Percentiles rank a stretch among this genome's conserved stretches.
phyloP scores from a whole-genome alignment of 2,329 filamentous ascomycete species.

The Cryphonectria parasitica region DNA sequence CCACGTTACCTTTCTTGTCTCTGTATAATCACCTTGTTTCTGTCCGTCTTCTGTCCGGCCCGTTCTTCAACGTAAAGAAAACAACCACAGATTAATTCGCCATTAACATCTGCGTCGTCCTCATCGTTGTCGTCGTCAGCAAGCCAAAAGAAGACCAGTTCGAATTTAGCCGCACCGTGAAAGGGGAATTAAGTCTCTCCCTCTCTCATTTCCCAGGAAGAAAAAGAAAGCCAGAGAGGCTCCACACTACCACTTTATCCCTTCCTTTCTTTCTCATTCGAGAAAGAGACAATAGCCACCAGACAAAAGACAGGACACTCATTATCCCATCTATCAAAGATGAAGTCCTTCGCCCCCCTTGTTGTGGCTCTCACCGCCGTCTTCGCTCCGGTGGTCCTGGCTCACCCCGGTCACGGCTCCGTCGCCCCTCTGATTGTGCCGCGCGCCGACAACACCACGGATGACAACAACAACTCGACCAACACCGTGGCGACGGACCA shows the following conservation, averaged over 20 bases:
- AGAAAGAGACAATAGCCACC: background rate
- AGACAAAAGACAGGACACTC: background rate
- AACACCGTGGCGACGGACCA: slow-evolving; percentile 24
- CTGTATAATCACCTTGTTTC: background rate
- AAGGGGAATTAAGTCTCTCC: background rate
- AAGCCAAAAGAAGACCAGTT: background rate
- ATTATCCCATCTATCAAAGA: slow-evolving; percentile 5
- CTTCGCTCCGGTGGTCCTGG: slow-evolving; percentile 4
- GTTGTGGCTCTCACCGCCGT: slow-evolving; percentile 9
- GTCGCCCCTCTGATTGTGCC: background rate
- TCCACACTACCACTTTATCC: too few species aligned
- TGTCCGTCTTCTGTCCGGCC: background rate
- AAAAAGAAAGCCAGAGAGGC: background rate
- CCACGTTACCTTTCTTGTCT: background rate
- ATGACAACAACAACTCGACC: slow-evolving; percentile 13
- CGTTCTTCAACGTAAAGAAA: background rate
- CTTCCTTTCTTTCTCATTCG: background rate
- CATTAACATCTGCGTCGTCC: too few species aligned
- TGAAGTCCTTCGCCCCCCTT: slow-evolving; percentile 18
- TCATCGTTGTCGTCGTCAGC: background rate
- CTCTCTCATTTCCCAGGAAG: background rate
- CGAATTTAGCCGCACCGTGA: background rate
- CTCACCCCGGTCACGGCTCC: slow-evolving; percentile 19
- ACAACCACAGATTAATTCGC: background rate
- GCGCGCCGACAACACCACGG: background rate